Base-by-base conservation (phyloP, 345 rosid genomes). In the Gossypium longicalyx region DNA sequence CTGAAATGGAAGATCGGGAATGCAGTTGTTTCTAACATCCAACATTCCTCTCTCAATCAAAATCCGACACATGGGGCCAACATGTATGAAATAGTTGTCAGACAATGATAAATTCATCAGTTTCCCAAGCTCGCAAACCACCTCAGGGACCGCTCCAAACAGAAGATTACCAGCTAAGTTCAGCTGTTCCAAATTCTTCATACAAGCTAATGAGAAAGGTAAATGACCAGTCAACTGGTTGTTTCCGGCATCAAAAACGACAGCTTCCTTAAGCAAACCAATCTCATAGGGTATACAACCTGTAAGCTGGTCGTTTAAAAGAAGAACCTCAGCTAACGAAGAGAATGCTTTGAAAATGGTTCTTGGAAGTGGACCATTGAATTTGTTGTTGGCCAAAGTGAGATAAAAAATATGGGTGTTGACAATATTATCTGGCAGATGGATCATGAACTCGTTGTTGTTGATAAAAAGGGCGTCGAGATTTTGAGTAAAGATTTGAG, bases 241-340 rank as follows among this genome's bases (percentile, higher is more conserved):
- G 76, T 85, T 78, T 1, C 72, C 86, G 1, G 76, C 75, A 74
- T 92, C 97, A 4, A 94, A 73, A 70, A 94, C 90, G 9, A 74
- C 74, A 9, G 93, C 89, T 80, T 80, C 91, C 23, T 57, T 81
- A 58, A 94, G 79, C 56, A 78, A 77, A 51, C 98, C 94, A 1
- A 94, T 77, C 75, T 90, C 94, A 25, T 79, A 84, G 1, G 98
- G 93, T 22, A 92, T 61, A 78, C 98, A 94, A 7, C 97, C 98
- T 1, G 87, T 87, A 7, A 94, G 75, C 76, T 73, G 87, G 72
- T 89, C 90, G 77, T 91, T 90, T 53, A 91, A 71, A 73, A 91
- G 85, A 27, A 94, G 76, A 52, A 91, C 87, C 81, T 94, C 98
- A 0, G 81, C 77, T 75, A 89, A 65, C 1, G 61, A 77, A 4